Percentiles rank a stretch among this genome's conserved stretches.
These are phyloP conservation scores for Cryptosporidium viatorum DNA, from an alignment of 169 alveolate genomes.

Conservation along the genomic window DNA sequence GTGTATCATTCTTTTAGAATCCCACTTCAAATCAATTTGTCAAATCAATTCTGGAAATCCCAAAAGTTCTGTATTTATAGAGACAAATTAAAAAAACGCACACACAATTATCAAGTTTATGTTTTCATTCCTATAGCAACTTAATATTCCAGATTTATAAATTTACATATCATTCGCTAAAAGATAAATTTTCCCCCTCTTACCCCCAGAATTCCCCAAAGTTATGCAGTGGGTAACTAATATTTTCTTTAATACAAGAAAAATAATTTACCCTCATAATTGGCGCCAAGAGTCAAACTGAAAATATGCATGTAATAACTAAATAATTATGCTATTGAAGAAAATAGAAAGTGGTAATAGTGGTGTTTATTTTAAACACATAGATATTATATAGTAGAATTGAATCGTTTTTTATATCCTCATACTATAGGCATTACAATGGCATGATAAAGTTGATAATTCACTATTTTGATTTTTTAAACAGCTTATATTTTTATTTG, in stretches of 20 bases:
- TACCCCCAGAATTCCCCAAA: background rate
- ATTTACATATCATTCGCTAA: no score
- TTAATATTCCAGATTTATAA: background rate
- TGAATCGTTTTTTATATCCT: no score
- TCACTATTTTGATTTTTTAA: no score
- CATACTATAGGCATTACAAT: background rate
- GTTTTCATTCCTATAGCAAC: background rate
- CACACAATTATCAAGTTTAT: no score
- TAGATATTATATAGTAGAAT: no score
- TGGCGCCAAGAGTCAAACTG: background rate
- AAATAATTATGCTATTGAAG: background rate
- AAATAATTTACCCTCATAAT: constrained; percentile 13
- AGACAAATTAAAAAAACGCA: no score
- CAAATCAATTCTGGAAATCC: background rate
- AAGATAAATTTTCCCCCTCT: no score
- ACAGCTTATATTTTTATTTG: background rate
- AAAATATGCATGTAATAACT: background rate
- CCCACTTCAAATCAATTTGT: background rate
- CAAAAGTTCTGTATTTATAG: background rate
- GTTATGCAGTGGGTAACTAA: constrained; percentile 35
- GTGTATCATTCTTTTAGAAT: constrained; percentile 25
- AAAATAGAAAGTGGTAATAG: background rate
- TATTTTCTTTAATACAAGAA: background rate
- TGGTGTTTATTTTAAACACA: background rate
- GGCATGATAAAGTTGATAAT: background rate